These are phyloP conservation scores for Trametes hirsuta DNA, from an alignment of 1,284 basidiomycete species.

Conservation along the genomic window DNA sequence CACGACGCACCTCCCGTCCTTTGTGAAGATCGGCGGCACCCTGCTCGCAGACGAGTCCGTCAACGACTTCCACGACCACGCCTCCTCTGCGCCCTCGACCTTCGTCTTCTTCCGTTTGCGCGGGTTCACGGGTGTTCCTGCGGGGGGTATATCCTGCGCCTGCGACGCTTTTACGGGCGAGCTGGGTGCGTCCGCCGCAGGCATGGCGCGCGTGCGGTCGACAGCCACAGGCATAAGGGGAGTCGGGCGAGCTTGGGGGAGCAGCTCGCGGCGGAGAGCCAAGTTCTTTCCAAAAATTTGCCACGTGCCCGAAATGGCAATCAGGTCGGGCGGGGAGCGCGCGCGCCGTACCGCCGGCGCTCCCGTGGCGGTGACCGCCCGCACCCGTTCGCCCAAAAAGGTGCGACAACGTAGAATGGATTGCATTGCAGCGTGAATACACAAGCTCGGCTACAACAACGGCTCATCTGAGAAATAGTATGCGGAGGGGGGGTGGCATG, in stretches of 20 bases:
- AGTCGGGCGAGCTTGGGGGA: slow-evolving; percentile 15
- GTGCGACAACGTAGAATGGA: neutral
- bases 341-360: slow-evolving; percentile 5
- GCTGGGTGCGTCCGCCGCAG: slow-evolving; percentile 32
- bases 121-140: slow-evolving; percentile 16
- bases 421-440: slow-evolving; percentile 20
- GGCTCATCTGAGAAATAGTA: neutral
- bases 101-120: slow-evolving; percentile 28
- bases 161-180: slow-evolving; percentile 23
- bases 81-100: slow-evolving; percentile 33
- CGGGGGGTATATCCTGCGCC: slow-evolving; percentile 22
- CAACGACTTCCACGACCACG: slow-evolving; percentile 74
- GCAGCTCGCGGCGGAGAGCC: slow-evolving; percentile 17
- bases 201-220: slow-evolving; percentile 34
- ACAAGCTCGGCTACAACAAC: slow-evolving; percentile 16
- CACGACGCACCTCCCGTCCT: slow-evolving; percentile 77
- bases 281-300: slow-evolving; percentile 33
- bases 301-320: slow-evolving; percentile 34
- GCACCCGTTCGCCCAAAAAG: neutral
- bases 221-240: slow-evolving; percentile 36
- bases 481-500: neutral
- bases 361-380: neutral
- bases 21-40: slow-evolving; percentile 79
- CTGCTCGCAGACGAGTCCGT: slow-evolving; percentile 71
- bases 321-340: neutral